Percentiles rank a stretch among this genome's conserved stretches.
Evolutionary conservation across 2,329 filamentous ascomycete genomes (phyloP).

Genomic region (Claviceps lovelessii): DNA sequence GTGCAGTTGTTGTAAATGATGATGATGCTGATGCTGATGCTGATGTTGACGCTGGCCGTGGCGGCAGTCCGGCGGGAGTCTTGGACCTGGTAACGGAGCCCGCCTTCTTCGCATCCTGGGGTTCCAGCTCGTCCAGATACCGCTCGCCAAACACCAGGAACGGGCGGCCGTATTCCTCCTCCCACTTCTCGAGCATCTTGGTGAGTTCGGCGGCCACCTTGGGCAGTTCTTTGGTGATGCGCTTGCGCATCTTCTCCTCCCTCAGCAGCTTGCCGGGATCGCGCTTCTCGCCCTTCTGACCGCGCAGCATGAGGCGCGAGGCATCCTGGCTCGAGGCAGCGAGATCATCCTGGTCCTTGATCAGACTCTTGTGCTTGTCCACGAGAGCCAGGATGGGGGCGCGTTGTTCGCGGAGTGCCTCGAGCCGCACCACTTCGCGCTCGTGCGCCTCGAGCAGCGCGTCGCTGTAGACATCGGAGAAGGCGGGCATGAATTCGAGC

Average conservation of each 20-base stretch:
- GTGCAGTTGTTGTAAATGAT: background rate
- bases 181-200: slow-evolving; percentile 71
- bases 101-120: slow-evolving; percentile 41
- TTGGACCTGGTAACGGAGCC: slow-evolving; percentile 46
- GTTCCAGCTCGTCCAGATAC: slow-evolving; percentile 75
- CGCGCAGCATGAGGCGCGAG: slow-evolving; percentile 79
- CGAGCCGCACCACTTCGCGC: slow-evolving; percentile 70
- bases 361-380: slow-evolving; percentile 66
- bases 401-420: slow-evolving; percentile 72
- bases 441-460: slow-evolving; percentile 91
- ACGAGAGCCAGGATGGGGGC: slow-evolving; percentile 70
- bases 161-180: slow-evolving; percentile 83
- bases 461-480: slow-evolving; percentile 94
- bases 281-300: slow-evolving; percentile 83
- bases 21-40: background rate
- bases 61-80: slow-evolving; percentile 53
- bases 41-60: background rate
- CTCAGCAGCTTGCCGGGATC: slow-evolving; percentile 86
- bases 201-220: slow-evolving; percentile 77
- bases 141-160: slow-evolving; percentile 88
- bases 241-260: slow-evolving; percentile 97
- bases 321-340: slow-evolving; percentile 88
- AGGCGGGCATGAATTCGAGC: slow-evolving; percentile 93
- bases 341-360: slow-evolving; percentile 77
- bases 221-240: slow-evolving; percentile 88